Percentiles rank a stretch among this genome's conserved stretches.
Evolutionary conservation across 257 asterid species (phyloP).

Genomic region (Nicotiana knightiana): DNA sequence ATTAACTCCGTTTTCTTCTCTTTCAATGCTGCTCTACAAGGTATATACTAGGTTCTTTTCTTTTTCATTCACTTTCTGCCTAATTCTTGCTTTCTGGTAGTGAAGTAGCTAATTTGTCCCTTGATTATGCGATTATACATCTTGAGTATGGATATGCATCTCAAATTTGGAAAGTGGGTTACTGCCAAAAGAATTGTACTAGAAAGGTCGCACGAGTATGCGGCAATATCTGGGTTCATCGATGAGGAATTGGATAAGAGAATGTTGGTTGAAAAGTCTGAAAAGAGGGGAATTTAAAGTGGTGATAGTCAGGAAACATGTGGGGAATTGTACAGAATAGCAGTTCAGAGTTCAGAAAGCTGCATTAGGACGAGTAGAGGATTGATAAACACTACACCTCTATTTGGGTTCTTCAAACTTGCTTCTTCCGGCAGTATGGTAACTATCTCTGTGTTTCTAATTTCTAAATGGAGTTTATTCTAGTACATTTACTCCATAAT

Average conservation of each 20-base stretch:
- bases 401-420: neutral
- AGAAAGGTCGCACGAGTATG: neutral
- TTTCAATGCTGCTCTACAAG: constrained; percentile 83
- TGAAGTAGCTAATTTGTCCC: neutral
- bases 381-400: neutral
- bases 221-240: too few relatives aligned
- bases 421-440: neutral
- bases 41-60: constrained; percentile 20
- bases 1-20: constrained; percentile 61
- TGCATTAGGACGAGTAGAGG: neutral
- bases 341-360: neutral
- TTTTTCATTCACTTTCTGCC: neutral
- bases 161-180: neutral
- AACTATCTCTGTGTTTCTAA: too few relatives aligned
- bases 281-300: neutral
- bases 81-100: constrained; percentile 1
- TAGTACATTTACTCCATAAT: too few relatives aligned
- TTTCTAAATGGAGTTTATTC: too few relatives aligned
- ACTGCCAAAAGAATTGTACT: neutral
- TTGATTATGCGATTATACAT: neutral
- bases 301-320: neutral
- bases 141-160: neutral
- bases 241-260: neutral
- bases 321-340: neutral
- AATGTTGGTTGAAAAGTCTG: neutral